Conservation (phyloP, 106 monocot species). For the Dendrobium chrysotoxum region DNA sequence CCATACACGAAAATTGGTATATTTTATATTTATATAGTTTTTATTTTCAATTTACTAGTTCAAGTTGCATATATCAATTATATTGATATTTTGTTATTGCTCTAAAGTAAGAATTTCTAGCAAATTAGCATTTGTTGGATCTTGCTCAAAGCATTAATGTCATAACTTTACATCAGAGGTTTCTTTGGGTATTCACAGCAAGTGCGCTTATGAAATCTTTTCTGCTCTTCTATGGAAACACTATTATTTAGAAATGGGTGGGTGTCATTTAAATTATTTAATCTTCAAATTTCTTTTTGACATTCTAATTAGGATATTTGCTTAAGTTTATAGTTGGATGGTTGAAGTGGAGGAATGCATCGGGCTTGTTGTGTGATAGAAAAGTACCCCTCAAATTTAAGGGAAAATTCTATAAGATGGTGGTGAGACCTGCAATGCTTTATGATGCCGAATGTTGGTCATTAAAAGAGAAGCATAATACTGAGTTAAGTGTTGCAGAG, state of each 20-base stretch:
- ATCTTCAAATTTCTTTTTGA: background rate
- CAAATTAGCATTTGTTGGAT: background rate
- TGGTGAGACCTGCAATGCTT: too few relatives aligned
- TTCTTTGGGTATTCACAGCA: background rate
- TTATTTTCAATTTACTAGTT: background rate
- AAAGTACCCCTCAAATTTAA: too few relatives aligned
- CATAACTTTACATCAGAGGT: background rate
- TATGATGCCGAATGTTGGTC: too few relatives aligned
- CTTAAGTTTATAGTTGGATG: background rate
- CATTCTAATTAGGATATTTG: background rate
- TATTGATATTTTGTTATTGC: background rate
- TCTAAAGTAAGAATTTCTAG: background rate
- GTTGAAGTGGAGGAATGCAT: too few relatives aligned
- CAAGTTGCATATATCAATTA: background rate
- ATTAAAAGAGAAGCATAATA: too few relatives aligned
- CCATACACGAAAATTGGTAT: background rate
- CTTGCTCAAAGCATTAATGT: background rate
- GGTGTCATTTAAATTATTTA: background rate
- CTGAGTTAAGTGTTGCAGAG: too few relatives aligned
- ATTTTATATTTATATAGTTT: background rate
- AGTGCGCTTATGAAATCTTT: background rate
- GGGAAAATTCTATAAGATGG: too few relatives aligned
- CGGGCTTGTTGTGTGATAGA: too few relatives aligned
- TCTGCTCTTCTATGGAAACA: background rate
- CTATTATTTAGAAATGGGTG: background rate